Base-by-base conservation (phyloP, 306 rosid genomes). In the Lathyrus sativus region DNA sequence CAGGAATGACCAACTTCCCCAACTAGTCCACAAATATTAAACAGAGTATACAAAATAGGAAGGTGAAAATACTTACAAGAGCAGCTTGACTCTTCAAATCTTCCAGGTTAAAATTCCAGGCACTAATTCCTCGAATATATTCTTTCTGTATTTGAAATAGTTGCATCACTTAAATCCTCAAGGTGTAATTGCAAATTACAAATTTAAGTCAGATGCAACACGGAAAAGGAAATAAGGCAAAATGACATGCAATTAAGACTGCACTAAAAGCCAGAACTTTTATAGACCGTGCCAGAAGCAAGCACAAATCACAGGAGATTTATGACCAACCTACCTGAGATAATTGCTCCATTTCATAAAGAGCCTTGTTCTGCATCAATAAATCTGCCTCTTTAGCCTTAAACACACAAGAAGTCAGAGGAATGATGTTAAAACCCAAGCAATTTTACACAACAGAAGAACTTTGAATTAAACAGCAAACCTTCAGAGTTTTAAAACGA, bases 81-180 rank as follows among this genome's bases (percentile, higher is more conserved):
- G 99, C 96, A 67, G 99, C 99, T 85, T 90, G 95, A 76, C 78
- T 90, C 85, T 88, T 93, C 46, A 93, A 85, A 79, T 93, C 99
- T 68, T 93, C 99, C 62, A 93, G 89, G 78, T 90, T 93, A 78
- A 93, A 93, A 82, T 93, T 90, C 99, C 99, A 93, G 76, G 97
- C 99, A 87, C 99, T 93, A 78, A 93, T 93, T 81, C 99, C 99
- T 76, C 96, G 92, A 59, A 93, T 93, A 82, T 93, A 93, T 80
- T 90, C 97, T 88, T 93, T 95, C 99, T 93, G 95, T 44, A 60
- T 45, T 63, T 51, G 58, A n/a, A 78, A 38, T 29, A 76, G 69
- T 70, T 57, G 50, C 39, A 50, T 13, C 33, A 46, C 50, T 67
- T 13, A 70, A 63, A 58, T 35, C 62, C n/a, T 33, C 10, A 37